Conservation (phyloP, 2,329 filamentous ascomycete genomes). For the Fusarium tjaetaba region DNA sequence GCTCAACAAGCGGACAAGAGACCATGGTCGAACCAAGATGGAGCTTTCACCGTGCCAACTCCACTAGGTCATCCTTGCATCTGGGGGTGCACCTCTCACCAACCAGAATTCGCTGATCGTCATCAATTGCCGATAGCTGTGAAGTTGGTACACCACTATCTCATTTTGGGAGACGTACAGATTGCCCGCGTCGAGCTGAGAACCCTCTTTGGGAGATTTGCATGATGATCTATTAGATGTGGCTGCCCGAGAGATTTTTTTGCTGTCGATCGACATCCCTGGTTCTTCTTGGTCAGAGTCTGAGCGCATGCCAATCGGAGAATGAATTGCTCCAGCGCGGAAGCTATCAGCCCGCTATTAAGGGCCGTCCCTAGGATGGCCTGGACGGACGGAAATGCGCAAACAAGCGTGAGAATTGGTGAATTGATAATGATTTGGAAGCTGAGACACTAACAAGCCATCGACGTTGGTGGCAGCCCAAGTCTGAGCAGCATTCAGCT, state of each 20-base stretch:
- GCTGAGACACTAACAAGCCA: constrained; percentile 10
- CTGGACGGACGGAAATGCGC: neutral
- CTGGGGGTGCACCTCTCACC: constrained; percentile 8
- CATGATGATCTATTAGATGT: constrained; percentile 1
- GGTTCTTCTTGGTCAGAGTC: neutral
- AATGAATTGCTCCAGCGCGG: constrained; percentile 14
- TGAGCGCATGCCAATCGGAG: constrained; percentile 26
- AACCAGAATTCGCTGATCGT: constrained; percentile 27
- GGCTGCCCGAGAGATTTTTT: constrained; percentile 6
- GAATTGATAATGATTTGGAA: neutral
- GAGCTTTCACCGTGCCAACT: constrained; percentile 10
- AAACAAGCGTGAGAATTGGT: neutral
- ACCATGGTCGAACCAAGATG: constrained; percentile 9
- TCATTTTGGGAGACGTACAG: constrained; percentile 4
- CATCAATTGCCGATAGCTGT: constrained; percentile 23
- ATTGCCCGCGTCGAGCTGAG: constrained; percentile 21
- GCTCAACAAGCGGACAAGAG: neutral
- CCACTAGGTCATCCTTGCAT: constrained; percentile 16
- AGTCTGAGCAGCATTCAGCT: neutral
- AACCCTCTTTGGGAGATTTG: constrained; percentile 3
- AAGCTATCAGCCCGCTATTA: constrained; percentile 26
- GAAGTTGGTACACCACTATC: constrained; percentile 12
- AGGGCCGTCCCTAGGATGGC: constrained; percentile 37
- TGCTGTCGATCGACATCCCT: constrained; percentile 19
- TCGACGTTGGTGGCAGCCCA: constrained; percentile 30